Conservation (phyloP, 148 eudicot genomes). For the Rhododendron molle region DNA sequence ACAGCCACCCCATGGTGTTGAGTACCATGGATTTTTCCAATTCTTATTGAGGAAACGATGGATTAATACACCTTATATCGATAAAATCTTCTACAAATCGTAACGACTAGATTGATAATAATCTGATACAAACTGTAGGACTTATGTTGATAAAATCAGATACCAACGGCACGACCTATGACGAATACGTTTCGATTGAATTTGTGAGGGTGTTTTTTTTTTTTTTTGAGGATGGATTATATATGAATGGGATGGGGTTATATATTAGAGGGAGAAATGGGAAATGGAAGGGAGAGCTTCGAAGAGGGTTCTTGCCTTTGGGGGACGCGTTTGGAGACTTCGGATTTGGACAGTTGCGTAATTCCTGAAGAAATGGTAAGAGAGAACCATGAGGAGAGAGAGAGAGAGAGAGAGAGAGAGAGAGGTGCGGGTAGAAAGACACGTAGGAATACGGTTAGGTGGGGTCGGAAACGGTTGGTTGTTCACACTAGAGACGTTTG, state of each 20-base stretch:
- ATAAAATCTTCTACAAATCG: no score
- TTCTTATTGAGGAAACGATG: background rate
- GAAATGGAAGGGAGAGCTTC: background rate
- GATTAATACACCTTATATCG: no score
- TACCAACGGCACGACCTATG: background rate
- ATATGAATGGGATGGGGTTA: no score
- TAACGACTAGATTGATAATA: no score
- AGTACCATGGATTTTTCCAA: background rate
- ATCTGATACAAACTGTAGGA: no score
- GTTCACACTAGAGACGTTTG: background rate
- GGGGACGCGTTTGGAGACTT: constrained; percentile 10
- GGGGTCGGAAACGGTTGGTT: background rate
- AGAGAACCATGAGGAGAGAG: background rate
- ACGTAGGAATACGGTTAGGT: background rate
- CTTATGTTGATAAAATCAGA: no score
- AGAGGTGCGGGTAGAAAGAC: background rate
- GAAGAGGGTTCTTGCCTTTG: background rate
- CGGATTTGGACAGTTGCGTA: background rate
- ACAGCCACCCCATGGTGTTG: constrained; percentile 29
- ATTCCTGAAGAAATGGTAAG: background rate
- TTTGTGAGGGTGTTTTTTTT: background rate
- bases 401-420: background rate
- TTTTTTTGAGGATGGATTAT: no score
- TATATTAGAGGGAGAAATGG: background rate
- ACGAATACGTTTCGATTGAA: background rate